Percentiles rank a stretch among this genome's conserved stretches.
These are phyloP conservation scores for Triticum aestivum DNA, from an alignment of 176 grass and related monocot species.

Conservation along the genomic window DNA sequence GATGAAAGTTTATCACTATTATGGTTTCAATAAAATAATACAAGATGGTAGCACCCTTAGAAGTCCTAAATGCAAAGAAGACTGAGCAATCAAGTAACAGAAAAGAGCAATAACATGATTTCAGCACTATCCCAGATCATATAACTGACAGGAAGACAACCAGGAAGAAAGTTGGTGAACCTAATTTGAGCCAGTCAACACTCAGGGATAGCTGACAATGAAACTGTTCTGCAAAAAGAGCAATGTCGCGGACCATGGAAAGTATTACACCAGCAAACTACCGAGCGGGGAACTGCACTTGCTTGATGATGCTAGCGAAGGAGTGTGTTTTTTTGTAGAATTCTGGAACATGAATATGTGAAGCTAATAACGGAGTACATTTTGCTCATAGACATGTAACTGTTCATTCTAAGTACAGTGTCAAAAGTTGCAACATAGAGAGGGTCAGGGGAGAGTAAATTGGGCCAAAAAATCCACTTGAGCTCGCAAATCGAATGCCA, in stretches of 20 bases:
- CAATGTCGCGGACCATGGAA: not conserved
- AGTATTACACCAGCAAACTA: not conserved
- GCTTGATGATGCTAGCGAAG: not conserved
- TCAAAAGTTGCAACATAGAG: not conserved
- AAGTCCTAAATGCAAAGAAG: not conserved
- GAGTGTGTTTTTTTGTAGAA: not conserved
- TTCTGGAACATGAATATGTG: not conserved
- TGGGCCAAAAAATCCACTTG: not conserved
- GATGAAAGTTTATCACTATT: not conserved
- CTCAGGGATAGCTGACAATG: not conserved
- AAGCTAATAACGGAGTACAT: not conserved
- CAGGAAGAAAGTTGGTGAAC: not conserved
- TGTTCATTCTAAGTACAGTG: not conserved
- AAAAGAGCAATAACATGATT: not conserved
- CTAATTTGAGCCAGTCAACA: not conserved
- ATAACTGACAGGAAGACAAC: not conserved
- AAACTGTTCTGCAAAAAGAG: not conserved
- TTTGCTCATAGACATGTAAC: not conserved
- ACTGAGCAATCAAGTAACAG: not conserved
- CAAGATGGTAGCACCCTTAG: not conserved
- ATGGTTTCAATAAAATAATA: not conserved
- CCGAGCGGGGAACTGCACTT: not conserved
- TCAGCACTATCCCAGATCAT: not conserved
- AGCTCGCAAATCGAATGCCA: not conserved
- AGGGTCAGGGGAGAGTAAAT: not conserved